phyloP scores from a whole-genome alignment of 768 basidiomycete genomes.

The Pleurotus eryngii region DNA sequence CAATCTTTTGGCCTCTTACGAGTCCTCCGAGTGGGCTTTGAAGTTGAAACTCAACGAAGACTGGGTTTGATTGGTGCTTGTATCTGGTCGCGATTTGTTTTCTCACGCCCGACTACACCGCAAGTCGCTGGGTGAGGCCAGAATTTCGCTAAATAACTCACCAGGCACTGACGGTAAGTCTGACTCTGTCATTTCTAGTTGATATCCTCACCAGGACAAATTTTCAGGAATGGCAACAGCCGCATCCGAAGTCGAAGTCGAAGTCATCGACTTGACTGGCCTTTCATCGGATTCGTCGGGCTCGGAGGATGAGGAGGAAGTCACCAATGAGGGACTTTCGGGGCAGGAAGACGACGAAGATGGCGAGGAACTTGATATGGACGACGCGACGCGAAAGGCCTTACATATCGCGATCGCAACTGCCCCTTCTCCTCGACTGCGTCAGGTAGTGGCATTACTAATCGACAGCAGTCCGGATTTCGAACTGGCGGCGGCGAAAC shows the following conservation, averaged over 20 bases:
- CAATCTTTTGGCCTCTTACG: no score
- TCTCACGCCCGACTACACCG: no score
- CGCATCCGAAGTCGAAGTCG: not conserved
- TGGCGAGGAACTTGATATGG: not conserved
- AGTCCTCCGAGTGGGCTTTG: no score
- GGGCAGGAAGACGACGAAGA: not conserved
- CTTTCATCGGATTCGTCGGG: not conserved
- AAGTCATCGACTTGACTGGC: constrained; percentile 4
- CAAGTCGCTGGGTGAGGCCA: no score
- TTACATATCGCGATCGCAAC: constrained; percentile 40
- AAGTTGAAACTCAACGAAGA: no score
- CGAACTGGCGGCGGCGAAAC: constrained; percentile 38
- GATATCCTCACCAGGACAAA: not conserved
- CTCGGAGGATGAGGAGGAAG: not conserved
- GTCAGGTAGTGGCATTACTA: constrained; percentile 35
- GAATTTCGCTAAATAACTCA: no score
- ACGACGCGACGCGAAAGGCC: constrained; percentile 16
- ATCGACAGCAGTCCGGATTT: constrained; percentile 37
- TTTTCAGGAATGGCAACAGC: not conserved
- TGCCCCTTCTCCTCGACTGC: constrained; percentile 41
- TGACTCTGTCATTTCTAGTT: no score
- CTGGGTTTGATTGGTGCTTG: no score
- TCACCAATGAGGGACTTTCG: not conserved
- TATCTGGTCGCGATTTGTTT: no score
- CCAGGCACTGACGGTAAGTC: no score